These are phyloP conservation scores for Trypanosoma mega DNA, from an alignment of 208 protist genomes.

Conservation along the genomic window DNA sequence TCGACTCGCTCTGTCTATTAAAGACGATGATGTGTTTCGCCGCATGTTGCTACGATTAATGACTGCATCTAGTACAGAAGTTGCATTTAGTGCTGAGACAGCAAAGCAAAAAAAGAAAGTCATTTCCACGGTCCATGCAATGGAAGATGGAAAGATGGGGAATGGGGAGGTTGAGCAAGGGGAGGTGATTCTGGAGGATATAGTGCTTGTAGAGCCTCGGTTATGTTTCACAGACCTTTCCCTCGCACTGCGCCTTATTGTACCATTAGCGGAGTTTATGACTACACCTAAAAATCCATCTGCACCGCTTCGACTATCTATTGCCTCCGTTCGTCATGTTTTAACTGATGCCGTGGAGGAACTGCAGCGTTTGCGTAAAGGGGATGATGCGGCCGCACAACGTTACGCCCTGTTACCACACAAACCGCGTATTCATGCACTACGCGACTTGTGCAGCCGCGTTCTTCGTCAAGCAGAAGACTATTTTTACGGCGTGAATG, in stretches of 20 bases:
- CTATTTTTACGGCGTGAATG: too few species aligned
- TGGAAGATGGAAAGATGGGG: too few species aligned
- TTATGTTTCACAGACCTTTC: conserved; percentile 17
- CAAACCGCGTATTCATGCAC: conserved; percentile 72
- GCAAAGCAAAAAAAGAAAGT: too few species aligned
- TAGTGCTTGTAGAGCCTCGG: conserved; percentile 18
- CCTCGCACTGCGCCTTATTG: conserved; percentile 18
- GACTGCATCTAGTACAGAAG: conserved; percentile 12
- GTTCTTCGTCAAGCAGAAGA: conserved; percentile 35
- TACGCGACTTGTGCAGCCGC: conserved; percentile 64
- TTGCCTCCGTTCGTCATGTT: conserved; percentile 37
- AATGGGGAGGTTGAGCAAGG: too few species aligned
- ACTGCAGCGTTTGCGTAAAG: conserved; percentile 35
- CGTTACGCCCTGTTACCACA: conserved; percentile 63
- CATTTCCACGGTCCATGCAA: too few species aligned
- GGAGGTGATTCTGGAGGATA: neutral
- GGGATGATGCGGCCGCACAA: neutral
- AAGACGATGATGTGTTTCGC: conserved; percentile 56
- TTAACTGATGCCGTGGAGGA: conserved; percentile 34
- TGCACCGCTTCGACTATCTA: conserved; percentile 38
- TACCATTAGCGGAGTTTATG: conserved; percentile 27
- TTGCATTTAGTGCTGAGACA: neutral
- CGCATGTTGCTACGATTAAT: conserved; percentile 49
- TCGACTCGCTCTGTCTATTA: conserved; percentile 24
- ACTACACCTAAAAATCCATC: conserved; percentile 5